Base-by-base conservation (phyloP, 192 early-diverging fungal species). In the Lunasporangiospora selenospora region DNA sequence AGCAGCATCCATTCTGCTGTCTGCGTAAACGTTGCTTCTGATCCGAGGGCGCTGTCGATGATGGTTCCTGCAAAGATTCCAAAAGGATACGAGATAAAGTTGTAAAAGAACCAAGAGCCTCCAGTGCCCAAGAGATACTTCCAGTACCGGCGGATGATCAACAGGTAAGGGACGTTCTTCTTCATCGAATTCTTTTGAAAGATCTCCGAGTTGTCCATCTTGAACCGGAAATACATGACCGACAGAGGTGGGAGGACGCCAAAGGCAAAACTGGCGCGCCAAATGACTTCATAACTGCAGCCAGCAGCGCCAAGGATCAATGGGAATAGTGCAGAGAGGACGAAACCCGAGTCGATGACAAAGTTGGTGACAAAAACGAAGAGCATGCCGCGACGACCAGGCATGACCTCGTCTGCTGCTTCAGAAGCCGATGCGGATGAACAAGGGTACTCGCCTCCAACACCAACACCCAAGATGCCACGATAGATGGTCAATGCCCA, bases 201-300 rank as follows among this genome's bases (percentile, higher is more conserved):
- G 15, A 59, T 58, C 44, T 82, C 58, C 6, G 83, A 81, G 64
- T 87, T 81, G 32, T 51, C 51, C 81, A 83, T 83, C 50, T 78
- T 79, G 29, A 87, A 53, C 29, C 85, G 84, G 82, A 87, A 85
- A 38, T 77, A 79, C 56, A 79, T 33, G 21, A 81, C 77, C 21
- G 67, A 66, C 38, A 81, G 43, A 33, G 80, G 80, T 16, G 78
- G 63, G 3, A 79, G 21, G 33, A 81, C 65, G 8, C 83, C 83
- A 52, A 85, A 70, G 56, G 80, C 83, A 32, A 85, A 77, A 2
- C 83, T 81, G 4, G 81, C 56, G 50, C 85, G 75, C 85, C 85
- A 85, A 15, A 78, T 76, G 44, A 65, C 77, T 26, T 77, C 75
- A n/a, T 79, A 58, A 30, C 51, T 53, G 37, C 60, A 59, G 26